Conservation (phyloP, 805 yeast genomes). For the Pichia kluyveri region DNA sequence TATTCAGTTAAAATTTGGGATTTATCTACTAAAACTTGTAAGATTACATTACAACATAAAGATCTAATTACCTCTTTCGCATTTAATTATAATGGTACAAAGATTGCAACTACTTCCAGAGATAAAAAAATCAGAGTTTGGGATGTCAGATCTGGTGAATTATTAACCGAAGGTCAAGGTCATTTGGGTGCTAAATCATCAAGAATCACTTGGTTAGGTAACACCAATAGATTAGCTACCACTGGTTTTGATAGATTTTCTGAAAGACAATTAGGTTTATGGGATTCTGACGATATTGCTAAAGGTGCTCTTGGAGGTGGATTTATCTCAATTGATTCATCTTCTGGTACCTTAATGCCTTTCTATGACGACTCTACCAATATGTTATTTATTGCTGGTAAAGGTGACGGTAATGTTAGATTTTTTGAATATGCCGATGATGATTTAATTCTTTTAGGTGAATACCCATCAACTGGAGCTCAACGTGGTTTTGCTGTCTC, state of each 20-base stretch:
- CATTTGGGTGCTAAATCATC: conserved; percentile 90
- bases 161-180: conserved; percentile 77
- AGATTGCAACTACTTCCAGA: conserved; percentile 81
- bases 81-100: conserved; percentile 83
- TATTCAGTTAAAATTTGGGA: conserved; percentile 91
- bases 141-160: conserved; percentile 72
- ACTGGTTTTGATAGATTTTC: conserved; percentile 91
- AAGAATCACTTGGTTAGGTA: conserved; percentile 86
- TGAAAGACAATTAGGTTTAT: conserved; percentile 90
- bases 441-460: conserved; percentile 75
- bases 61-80: conserved; percentile 91
- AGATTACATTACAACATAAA: conserved; percentile 70
- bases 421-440: conserved; percentile 87
- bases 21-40: conserved; percentile 61
- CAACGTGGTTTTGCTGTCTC: conserved; percentile 93
- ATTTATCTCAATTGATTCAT: conserved; percentile 74
- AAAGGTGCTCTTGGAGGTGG: conserved; percentile 90
- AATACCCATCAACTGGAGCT: conserved; percentile 80
- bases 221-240: conserved; percentile 74
- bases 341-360: conserved; percentile 92
- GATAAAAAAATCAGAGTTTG: conserved; percentile 87
- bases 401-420: conserved; percentile 96
- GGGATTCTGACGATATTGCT: conserved; percentile 72
- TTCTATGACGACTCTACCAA: conserved; percentile 74
- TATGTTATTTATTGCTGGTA: conserved; percentile 85